phyloP scores from a whole-genome alignment of 108 stramenopile species.

The Ochromonas danica region DNA sequence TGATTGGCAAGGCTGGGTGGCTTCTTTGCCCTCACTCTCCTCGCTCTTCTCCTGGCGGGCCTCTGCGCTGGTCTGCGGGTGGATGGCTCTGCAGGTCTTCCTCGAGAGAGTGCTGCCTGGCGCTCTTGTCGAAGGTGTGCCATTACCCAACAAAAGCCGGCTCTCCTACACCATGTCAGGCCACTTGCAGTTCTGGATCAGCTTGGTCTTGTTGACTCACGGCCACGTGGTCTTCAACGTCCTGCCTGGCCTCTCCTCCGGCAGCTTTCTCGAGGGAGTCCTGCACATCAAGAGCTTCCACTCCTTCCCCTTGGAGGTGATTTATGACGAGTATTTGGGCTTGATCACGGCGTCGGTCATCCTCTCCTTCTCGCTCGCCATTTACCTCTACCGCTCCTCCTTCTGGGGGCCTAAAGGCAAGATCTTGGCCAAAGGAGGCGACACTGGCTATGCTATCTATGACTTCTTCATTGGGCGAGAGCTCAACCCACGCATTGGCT shows the following conservation, averaged over 20 bases:
- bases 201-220: conserved; percentile 60
- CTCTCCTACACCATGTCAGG: conserved; percentile 87
- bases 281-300: conserved; percentile 46
- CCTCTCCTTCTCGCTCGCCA: conserved; percentile 59
- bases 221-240: conserved; percentile 53
- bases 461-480: conserved; percentile 97
- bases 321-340: conserved; percentile 72
- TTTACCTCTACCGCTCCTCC: conserved; percentile 71
- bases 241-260: conserved; percentile 39
- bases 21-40: no score
- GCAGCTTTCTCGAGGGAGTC: conserved; percentile 25
- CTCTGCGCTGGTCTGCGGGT: conserved; percentile 64
- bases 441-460: conserved; percentile 75
- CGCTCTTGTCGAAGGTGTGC: conserved; percentile 67
- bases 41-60: not conserved
- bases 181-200: conserved; percentile 86
- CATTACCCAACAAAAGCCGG: conserved; percentile 35
- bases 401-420: conserved; percentile 56
- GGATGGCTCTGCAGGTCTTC: conserved; percentile 78
- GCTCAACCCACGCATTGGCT: conserved; percentile 82
- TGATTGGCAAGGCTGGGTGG: conserved; percentile 12
- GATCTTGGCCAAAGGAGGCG: conserved; percentile 74
- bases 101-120: conserved; percentile 78
- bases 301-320: conserved; percentile 62
- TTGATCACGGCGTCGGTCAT: conserved; percentile 55